Conservation (phyloP, 176 grass and related monocot genomes). For the Aegilops longissima region DNA sequence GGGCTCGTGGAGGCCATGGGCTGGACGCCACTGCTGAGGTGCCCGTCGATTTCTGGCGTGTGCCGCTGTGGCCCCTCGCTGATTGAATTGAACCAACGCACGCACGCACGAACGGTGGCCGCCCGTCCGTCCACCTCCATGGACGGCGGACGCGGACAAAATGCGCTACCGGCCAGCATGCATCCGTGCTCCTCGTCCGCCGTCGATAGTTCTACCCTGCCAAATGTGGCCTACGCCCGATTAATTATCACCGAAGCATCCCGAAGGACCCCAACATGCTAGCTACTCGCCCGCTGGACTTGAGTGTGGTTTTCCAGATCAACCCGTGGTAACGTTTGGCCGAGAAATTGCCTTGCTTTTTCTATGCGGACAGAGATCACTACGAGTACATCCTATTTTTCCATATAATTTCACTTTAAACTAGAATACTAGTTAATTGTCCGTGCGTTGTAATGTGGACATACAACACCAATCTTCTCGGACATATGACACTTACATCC, state of each 20-base stretch:
- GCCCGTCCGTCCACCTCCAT: background rate
- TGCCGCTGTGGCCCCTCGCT: no score
- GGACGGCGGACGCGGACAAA: background rate
- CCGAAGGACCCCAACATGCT: background rate
- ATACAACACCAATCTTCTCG: no score
- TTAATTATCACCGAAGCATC: background rate
- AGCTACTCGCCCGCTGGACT: background rate
- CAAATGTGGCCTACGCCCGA: background rate
- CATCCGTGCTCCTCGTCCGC: background rate
- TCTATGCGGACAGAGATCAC: no score
- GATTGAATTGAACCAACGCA: no score
- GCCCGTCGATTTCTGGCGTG: no score
- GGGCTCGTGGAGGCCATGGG: background rate
- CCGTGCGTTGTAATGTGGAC: no score
- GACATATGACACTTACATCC: no score
- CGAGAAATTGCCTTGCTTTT: no score
- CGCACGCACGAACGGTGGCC: background rate
- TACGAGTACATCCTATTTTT: no score
- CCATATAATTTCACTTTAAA: no score
- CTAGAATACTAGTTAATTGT: no score
- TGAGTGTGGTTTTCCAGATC: background rate
- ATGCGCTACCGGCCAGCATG: background rate
- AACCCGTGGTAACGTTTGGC: background rate
- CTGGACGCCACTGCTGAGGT: no score
- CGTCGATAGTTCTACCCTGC: background rate